Base-by-base conservation (phyloP, 805 yeast genomes). In the Candida sonorensis region DNA sequence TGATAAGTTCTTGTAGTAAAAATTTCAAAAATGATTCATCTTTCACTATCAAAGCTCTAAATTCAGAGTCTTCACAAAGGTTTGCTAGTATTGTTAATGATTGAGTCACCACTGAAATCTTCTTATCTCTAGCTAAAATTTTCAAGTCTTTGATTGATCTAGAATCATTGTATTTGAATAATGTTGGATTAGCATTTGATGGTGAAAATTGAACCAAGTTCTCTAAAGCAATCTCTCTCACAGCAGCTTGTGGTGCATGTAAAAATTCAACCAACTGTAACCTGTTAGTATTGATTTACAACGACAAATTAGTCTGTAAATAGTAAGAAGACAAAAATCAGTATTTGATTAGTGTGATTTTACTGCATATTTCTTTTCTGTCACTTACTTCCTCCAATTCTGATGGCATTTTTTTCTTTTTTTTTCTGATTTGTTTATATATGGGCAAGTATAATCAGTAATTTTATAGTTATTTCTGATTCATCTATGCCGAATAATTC, bases 21-120 rank as follows among this genome's bases (percentile, higher is more conserved):
- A 49, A 72, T 41, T 59, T 63, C 39, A 68, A 38, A 51, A 78
- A 85, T 7, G 62, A 62, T 11, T 59, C 63, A 53, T 90, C 95
- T 17, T 72, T 66, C 5, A 76, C 82, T 15, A 90, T 69, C 37
- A 77, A 46, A 27, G 67, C 67, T 46, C 95, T 72, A 50, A 86
- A 70, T 13, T 62, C 61, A 4, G 54, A 44, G 52, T 82, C 86
- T 43, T 77, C 92, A 57, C 94, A 81, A 36, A 90, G 59, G 51
- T 92, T 92, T 8, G 82, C 84, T 47, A 92, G 62, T 20, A 82
- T 84, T 0, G 95, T 86, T 12, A 81, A 61, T 0, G 96, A 72
- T 41, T 80, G 80, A 35, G 66, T 70, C 7, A 77, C 81, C 14
- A 69, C 62, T 22, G 73, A 66, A 44, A 66, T 65, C 5, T 77